Percentiles rank a stretch among this genome's conserved stretches.
These are phyloP conservation scores for Sphagnum magellanicum DNA, from an alignment of 228 moss, liverwort and hornwort genomes.

Conservation along the genomic window DNA sequence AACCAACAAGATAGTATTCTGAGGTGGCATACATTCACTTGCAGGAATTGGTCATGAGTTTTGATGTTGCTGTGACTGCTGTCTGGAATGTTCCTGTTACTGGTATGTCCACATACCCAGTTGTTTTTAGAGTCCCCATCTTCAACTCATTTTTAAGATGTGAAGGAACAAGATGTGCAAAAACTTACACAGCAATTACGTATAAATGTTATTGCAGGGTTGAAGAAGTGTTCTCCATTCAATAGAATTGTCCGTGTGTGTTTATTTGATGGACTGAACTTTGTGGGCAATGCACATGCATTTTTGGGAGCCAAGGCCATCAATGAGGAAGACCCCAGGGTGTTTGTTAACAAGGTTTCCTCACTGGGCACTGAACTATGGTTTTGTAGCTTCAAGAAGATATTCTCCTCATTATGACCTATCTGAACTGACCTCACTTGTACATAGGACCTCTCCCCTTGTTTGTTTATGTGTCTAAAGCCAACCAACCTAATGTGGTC, in stretches of 20 bases:
- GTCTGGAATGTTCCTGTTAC: constrained; percentile 28
- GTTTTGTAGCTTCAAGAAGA: too few relatives aligned
- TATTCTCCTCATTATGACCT: too few relatives aligned
- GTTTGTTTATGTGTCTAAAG: neutral
- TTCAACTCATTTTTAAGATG: too few relatives aligned
- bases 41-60: constrained; percentile 21
- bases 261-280: constrained; percentile 29
- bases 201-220: constrained; percentile 9
- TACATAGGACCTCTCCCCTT: neutral
- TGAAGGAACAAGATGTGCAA: too few relatives aligned
- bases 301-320: constrained; percentile 15
- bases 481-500: too few relatives aligned
- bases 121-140: too few relatives aligned
- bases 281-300: constrained; percentile 30
- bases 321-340: constrained; percentile 33
- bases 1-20: neutral
- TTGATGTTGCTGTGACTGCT: constrained; percentile 21
- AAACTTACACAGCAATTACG: too few relatives aligned
- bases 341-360: constrained; percentile 30
- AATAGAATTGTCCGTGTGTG: constrained; percentile 23
- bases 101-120: constrained; percentile 5
- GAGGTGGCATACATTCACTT: neutral
- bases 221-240: constrained; percentile 14
- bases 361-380: neutral
- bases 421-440: too few relatives aligned